A percentile compares a stretch with the other conserved stretches of the same genome.
Conservation (phyloP, 371 early-diverging fungal genomes). For the Vavraia culicis region DNA sequence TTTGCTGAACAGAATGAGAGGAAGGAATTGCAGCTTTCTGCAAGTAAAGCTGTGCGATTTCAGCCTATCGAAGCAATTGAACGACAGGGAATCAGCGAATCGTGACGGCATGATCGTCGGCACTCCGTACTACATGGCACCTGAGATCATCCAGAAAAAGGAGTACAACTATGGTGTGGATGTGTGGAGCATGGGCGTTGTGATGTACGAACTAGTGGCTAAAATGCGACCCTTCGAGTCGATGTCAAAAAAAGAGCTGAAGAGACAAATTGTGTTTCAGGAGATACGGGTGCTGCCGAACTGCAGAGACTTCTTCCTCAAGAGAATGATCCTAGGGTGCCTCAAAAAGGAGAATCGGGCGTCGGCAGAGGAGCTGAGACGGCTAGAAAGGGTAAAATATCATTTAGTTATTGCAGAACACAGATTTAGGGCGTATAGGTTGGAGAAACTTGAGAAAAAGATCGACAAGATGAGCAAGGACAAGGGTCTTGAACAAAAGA, state of each 20-base stretch:
- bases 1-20: slow-evolving; percentile 53
- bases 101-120: no score
- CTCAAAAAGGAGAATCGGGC: slow-evolving; percentile 17
- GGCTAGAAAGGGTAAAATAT: slow-evolving; percentile 6
- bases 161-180: slow-evolving; percentile 81
- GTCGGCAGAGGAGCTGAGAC: background rate
- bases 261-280: slow-evolving; percentile 8
- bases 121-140: slow-evolving; percentile 54
- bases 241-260: slow-evolving; percentile 21
- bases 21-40: slow-evolving; percentile 2
- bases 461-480: no score
- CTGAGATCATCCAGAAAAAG: slow-evolving; percentile 76
- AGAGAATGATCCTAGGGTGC: slow-evolving; percentile 17
- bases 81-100: background rate
- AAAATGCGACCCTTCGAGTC: no score
- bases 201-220: slow-evolving; percentile 80
- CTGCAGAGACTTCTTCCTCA: slow-evolving; percentile 1
- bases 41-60: slow-evolving; percentile 43
- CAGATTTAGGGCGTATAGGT: slow-evolving; percentile 12
- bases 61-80: slow-evolving; percentile 46
- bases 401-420: slow-evolving; percentile 14
- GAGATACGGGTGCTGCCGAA: slow-evolving; percentile 1
- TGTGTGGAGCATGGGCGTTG: slow-evolving; percentile 77
- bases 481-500: no score
- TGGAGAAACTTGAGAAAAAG: slow-evolving; percentile 22